phyloP scores from a whole-genome alignment of 2,329 filamentous ascomycete genomes.

The Aspergillus sp. region DNA sequence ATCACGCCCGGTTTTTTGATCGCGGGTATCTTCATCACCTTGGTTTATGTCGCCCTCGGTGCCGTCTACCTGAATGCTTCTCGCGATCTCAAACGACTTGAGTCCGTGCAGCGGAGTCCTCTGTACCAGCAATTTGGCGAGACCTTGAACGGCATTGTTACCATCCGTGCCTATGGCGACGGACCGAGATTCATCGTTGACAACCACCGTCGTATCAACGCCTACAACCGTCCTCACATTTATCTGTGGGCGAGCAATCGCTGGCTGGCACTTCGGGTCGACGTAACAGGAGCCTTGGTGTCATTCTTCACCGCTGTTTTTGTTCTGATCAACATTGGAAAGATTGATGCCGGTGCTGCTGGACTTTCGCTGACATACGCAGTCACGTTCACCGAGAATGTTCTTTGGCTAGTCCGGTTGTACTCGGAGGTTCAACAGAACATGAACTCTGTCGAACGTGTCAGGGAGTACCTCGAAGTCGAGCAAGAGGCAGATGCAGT shows the following conservation, averaged over 20 bases:
- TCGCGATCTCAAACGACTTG: conserved; percentile 91
- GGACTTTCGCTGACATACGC: conserved; percentile 95
- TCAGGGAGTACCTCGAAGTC: conserved; percentile 95
- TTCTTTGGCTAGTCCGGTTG: conserved; percentile 91
- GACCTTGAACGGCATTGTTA: conserved; percentile 90
- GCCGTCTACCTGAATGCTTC: conserved; percentile 88
- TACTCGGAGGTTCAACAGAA: conserved; percentile 97
- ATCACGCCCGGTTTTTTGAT: conserved; percentile 92
- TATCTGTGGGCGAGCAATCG: conserved; percentile 95
- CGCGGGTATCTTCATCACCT: conserved; percentile 79
- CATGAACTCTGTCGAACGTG: conserved; percentile 97
- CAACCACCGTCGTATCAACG: conserved; percentile 84
- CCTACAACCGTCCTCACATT: conserved; percentile 89
- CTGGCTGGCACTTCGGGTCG: conserved; percentile 92
- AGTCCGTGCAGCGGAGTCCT: conserved; percentile 91
- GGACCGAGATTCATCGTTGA: conserved; percentile 91
- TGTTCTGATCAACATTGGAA: conserved; percentile 78
- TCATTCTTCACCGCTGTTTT: conserved; percentile 93
- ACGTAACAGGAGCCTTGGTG: conserved; percentile 85
- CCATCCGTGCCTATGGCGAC: conserved; percentile 94
- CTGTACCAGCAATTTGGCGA: conserved; percentile 98
- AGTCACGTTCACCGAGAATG: conserved; percentile 94
- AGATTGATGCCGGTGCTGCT: conserved; percentile 84
- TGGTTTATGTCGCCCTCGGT: conserved; percentile 79
- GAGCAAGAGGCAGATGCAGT: conserved; percentile 86